Evolutionary conservation across 331 rosid species (phyloP).

Genomic region (Pyrus hybrid): DNA sequence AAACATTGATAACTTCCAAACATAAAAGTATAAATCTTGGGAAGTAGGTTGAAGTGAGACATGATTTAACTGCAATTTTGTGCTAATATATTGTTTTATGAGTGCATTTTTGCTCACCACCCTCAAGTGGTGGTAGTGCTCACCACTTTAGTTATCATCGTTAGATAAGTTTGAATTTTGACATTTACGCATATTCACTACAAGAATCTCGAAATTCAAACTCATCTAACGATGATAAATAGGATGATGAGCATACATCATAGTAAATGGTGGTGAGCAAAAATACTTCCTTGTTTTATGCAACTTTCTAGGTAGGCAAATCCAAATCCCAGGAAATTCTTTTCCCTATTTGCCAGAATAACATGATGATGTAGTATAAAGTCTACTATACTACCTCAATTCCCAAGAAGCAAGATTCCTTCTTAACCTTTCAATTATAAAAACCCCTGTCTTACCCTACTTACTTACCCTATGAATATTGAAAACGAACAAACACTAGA

Average conservation of each 20-base stretch:
- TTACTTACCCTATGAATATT: not conserved
- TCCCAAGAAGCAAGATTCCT: slow-evolving; percentile 8
- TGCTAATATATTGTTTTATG: not conserved
- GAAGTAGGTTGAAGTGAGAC: not conserved
- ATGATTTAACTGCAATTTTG: not conserved
- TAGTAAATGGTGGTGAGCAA: too few relatives aligned
- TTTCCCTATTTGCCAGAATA: not conserved
- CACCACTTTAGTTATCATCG: accelerated
- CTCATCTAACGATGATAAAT: too few relatives aligned
- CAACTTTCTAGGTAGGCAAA: not conserved
- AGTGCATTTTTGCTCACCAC: too few relatives aligned
- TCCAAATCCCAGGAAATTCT: not conserved
- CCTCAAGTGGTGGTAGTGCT: too few relatives aligned
- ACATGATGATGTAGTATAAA: not conserved
- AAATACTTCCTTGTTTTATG: not conserved
- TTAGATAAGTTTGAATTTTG: too few relatives aligned
- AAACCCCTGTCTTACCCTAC: not conserved
- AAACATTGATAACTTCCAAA: not conserved
- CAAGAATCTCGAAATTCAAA: too few relatives aligned
- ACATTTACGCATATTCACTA: too few relatives aligned
- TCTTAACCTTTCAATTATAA: not conserved
- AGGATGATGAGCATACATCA: too few relatives aligned
- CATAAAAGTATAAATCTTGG: not conserved
- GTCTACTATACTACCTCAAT: not conserved
- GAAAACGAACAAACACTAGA: slow-evolving; percentile 18